Percentiles rank a stretch among this genome's conserved stretches.
These are phyloP conservation scores for Phytophthora colocasiae DNA, from an alignment of 352 stramenopile genomes.

Conservation along the genomic window DNA sequence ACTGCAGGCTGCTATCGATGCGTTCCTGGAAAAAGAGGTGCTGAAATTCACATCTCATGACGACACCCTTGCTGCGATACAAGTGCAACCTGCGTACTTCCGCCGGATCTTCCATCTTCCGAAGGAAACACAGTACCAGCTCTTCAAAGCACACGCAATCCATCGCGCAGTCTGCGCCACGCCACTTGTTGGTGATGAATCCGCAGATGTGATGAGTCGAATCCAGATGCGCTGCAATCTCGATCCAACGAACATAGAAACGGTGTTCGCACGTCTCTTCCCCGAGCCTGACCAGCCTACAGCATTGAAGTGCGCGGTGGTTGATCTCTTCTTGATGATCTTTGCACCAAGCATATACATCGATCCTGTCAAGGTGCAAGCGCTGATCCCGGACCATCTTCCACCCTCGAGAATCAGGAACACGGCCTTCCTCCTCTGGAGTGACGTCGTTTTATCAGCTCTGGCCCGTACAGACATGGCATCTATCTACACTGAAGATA, in stretches of 20 bases:
- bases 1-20: not conserved
- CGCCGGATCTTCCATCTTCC: not conserved
- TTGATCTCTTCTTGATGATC: not conserved
- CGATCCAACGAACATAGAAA: not conserved
- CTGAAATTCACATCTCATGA: not conserved
- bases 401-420: not conserved
- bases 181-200: not conserved
- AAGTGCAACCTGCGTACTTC: not conserved
- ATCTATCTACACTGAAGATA: not conserved
- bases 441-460: not conserved
- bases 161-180: not conserved
- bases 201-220: not conserved
- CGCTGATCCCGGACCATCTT: not conserved
- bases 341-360: not conserved
- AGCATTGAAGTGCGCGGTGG: not conserved
- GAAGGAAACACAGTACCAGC: not conserved
- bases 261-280: not conserved
- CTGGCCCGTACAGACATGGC: not conserved
- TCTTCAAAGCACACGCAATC: not conserved
- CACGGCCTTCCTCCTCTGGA: not conserved
- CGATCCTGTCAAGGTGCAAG: not conserved
- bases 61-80: not conserved
- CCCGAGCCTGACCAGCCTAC: not conserved
- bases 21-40: not conserved
- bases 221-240: not conserved